Percentiles rank a stretch among this genome's conserved stretches.
These are phyloP conservation scores for Ascochyta clinopodiicola DNA, from an alignment of 2,329 filamentous ascomycete species.

Conservation along the genomic window DNA sequence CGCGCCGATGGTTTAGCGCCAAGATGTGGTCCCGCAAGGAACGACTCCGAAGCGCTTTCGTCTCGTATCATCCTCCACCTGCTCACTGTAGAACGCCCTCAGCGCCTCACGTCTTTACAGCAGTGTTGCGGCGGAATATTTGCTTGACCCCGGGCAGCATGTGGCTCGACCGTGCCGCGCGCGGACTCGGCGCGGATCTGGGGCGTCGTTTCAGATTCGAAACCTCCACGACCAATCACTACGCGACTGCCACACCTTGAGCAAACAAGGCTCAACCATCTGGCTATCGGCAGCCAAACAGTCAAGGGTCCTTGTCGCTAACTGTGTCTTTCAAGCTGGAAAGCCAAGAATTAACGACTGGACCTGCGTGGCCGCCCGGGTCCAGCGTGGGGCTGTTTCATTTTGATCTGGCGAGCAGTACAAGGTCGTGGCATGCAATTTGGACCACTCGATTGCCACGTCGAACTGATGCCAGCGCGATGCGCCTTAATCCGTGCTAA, in stretches of 20 bases:
- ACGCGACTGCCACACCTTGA: conserved; percentile 34
- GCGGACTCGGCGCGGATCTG: conserved; percentile 5
- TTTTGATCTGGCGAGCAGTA: conserved; percentile 5
- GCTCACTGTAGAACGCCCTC: neutral
- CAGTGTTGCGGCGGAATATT: neutral
- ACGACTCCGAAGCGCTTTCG: neutral
- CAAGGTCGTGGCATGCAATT: conserved; percentile 30
- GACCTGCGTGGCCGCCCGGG: conserved; percentile 15
- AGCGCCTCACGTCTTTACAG: neutral
- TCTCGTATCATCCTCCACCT: neutral
- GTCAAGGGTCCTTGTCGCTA: conserved; percentile 12
- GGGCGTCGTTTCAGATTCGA: conserved; percentile 27
- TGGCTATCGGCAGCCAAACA: conserved; percentile 26
- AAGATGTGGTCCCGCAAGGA: neutral
- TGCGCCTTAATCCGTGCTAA: conserved; percentile 35
- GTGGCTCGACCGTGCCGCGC: conserved; percentile 10
- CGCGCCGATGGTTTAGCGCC: neutral
- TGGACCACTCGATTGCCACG: conserved; percentile 41
- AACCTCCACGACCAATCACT: conserved; percentile 43
- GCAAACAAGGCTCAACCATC: conserved; percentile 38
- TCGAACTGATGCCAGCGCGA: conserved; percentile 36
- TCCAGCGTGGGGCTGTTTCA: conserved; percentile 40
- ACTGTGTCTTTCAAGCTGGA: conserved; percentile 8
- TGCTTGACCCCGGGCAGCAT: conserved; percentile 4
- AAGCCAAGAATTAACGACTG: conserved; percentile 23